These are phyloP conservation scores for Diddensiella transvaalensis DNA, from an alignment of 805 yeast species.

Conservation along the genomic window DNA sequence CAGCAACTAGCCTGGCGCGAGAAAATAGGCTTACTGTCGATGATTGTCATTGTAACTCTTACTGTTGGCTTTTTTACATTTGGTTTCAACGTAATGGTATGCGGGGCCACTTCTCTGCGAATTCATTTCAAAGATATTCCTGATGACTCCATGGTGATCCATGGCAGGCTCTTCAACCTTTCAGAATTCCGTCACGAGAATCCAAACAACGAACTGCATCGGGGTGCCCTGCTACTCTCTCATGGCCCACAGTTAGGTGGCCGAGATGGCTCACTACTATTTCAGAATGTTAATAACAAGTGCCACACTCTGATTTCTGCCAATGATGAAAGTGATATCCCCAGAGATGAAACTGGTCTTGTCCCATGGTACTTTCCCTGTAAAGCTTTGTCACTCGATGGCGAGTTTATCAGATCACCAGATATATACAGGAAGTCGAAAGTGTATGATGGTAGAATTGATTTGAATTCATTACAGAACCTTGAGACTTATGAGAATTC, in stretches of 20 bases:
- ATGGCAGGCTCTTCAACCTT: slow-evolving; percentile 69
- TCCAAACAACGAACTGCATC: background rate
- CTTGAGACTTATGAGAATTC: slow-evolving; percentile 1
- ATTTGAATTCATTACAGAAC: background rate
- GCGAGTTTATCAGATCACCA: background rate
- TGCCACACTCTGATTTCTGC: slow-evolving; percentile 7
- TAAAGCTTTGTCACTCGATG: slow-evolving; percentile 44
- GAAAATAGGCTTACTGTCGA: slow-evolving; percentile 29
- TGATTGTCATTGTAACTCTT: slow-evolving; percentile 10
- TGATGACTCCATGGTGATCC: slow-evolving; percentile 57
- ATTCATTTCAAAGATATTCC: slow-evolving; percentile 51
- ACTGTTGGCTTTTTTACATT: slow-evolving; percentile 43
- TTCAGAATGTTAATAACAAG: slow-evolving; percentile 14
- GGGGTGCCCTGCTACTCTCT: slow-evolving; percentile 2
- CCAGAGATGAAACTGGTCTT: slow-evolving; percentile 44
- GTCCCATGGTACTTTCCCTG: slow-evolving; percentile 93
- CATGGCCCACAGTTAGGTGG: slow-evolving; percentile 11
- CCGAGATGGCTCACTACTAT: slow-evolving; percentile 10
- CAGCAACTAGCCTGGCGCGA: slow-evolving; percentile 90
- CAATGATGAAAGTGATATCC: slow-evolving; percentile 41
- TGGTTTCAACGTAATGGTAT: slow-evolving; percentile 71
- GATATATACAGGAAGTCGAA: slow-evolving; percentile 2
- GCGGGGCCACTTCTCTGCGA: slow-evolving; percentile 45
- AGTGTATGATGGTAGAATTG: background rate
- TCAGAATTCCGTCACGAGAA: slow-evolving; percentile 53